These are phyloP conservation scores for Fusarium chlamydosporum DNA, from an alignment of 2,329 filamentous ascomycete species.

Conservation along the genomic window DNA sequence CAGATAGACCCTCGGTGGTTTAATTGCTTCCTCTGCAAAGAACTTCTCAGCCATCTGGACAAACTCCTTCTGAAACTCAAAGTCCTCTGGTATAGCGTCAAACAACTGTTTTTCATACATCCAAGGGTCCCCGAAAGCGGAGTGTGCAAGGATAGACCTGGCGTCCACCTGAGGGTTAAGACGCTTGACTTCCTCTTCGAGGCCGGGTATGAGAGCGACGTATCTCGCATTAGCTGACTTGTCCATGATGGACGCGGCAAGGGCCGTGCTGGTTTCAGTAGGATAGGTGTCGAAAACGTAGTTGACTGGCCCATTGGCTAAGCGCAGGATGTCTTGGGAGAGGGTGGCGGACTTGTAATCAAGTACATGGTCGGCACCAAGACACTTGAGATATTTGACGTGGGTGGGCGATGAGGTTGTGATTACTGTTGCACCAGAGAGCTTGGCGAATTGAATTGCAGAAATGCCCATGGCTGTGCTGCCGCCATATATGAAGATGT, in stretches of 20 bases:
- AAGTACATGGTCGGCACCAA: slow-evolving; percentile 61
- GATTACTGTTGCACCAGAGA: slow-evolving; percentile 55
- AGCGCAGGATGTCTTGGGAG: slow-evolving; percentile 41
- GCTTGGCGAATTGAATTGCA: slow-evolving; percentile 58
- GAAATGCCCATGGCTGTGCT: slow-evolving; percentile 70
- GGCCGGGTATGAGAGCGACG: neutral
- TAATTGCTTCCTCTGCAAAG: neutral
- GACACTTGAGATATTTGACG: slow-evolving; percentile 51
- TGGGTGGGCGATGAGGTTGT: slow-evolving; percentile 57
- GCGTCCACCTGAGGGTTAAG: neutral
- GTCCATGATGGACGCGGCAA: neutral
- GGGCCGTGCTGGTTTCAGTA: neutral
- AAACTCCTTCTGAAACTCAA: slow-evolving; percentile 18
- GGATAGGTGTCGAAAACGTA: slow-evolving; percentile 11
- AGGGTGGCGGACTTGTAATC: slow-evolving; percentile 58
- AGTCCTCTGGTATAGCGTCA: neutral
- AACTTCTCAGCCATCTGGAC: neutral
- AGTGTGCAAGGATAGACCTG: slow-evolving; percentile 15
- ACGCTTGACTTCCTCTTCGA: neutral
- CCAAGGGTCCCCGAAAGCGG: slow-evolving; percentile 12
- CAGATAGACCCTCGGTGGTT: neutral
- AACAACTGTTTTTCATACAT: slow-evolving; percentile 1
- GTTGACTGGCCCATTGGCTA: slow-evolving; percentile 35
- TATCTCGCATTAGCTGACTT: neutral
- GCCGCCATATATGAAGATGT: slow-evolving; percentile 61